Evolutionary conservation across 352 stramenopile species (phyloP).

Genomic region (Pythium guiyangense): DNA sequence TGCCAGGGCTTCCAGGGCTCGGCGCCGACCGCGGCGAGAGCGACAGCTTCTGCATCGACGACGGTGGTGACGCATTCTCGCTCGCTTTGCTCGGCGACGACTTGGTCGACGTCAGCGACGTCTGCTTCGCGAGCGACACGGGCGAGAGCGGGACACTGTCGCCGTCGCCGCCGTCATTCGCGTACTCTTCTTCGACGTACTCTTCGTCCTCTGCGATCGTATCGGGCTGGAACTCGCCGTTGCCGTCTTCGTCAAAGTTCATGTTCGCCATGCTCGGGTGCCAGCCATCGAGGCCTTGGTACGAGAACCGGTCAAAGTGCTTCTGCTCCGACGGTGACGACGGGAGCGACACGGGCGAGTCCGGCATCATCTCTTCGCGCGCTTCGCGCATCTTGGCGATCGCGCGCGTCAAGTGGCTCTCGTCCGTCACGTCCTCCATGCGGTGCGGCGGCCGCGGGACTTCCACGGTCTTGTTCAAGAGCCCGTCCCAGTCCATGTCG

Average conservation of each 20-base stretch:
- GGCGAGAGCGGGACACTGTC: conserved; percentile 29
- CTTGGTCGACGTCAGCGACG: conserved; percentile 25
- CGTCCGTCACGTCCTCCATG: conserved; percentile 67
- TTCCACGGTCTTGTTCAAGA: conserved; percentile 53
- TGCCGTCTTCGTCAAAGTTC: conserved; percentile 51
- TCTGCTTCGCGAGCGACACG: conserved; percentile 27
- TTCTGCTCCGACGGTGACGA: conserved; percentile 61
- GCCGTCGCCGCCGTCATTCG: conserved; percentile 22
- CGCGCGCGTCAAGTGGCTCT: conserved; percentile 54
- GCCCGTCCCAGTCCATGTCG: conserved; percentile 66
- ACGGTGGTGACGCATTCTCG: conserved; percentile 20
- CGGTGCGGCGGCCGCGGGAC: conserved; percentile 64
- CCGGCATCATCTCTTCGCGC: conserved; percentile 66
- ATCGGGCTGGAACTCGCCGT: conserved; percentile 47
- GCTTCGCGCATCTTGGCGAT: conserved; percentile 69
- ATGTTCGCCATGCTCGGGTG: conserved; percentile 62
- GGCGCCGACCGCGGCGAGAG: conserved; percentile 28
- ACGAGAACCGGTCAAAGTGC: conserved; percentile 76
- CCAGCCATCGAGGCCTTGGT: conserved; percentile 56
- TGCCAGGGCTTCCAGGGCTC: conserved; percentile 7
- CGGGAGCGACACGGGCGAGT: conserved; percentile 60
- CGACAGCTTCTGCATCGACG: conserved; percentile 32
- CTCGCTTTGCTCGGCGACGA: conserved; percentile 11
- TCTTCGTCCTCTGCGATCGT: conserved; percentile 64
- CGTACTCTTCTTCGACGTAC: conserved; percentile 35